A percentile compares a stretch with the other conserved stretches of the same genome.
These are phyloP conservation scores for Saturnispora quitensis DNA, from an alignment of 805 yeast species.

Conservation along the genomic window DNA sequence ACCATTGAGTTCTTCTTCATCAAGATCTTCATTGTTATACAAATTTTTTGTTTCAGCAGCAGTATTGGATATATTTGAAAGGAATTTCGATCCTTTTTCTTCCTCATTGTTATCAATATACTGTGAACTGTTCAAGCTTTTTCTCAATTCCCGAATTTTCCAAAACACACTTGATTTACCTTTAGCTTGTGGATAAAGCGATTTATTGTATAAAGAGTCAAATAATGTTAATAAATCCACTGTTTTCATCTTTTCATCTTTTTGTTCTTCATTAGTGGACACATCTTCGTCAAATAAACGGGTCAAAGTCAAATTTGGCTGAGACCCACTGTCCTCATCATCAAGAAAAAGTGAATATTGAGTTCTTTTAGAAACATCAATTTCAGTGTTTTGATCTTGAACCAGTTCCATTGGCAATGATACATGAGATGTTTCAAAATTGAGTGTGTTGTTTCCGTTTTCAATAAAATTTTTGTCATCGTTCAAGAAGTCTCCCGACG, in stretches of 20 bases:
- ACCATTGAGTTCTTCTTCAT: conserved; percentile 5
- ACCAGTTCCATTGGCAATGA: background rate
- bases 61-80: background rate
- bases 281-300: conserved; percentile 27
- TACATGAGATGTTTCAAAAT: background rate
- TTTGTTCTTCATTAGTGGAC: conserved; percentile 12
- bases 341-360: conserved; percentile 26
- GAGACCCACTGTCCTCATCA: conserved; percentile 20
- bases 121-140: background rate
- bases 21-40: background rate
- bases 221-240: background rate
- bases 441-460: background rate
- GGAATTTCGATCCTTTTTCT: background rate
- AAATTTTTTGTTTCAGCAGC: background rate
- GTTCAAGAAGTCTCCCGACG: background rate
- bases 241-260: background rate
- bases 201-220: background rate
- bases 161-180: conserved; percentile 1
- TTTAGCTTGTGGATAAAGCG: background rate
- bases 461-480: conserved; percentile 11
- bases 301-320: conserved; percentile 24
- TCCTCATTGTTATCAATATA: background rate
- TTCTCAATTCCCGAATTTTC: conserved; percentile 1
- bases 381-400: background rate
- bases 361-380: conserved; percentile 17